Percentiles rank a stretch among this genome's conserved stretches.
phyloP scores from a whole-genome alignment of 1,284 basidiomycete genomes.

The Ustilago loliicola region DNA sequence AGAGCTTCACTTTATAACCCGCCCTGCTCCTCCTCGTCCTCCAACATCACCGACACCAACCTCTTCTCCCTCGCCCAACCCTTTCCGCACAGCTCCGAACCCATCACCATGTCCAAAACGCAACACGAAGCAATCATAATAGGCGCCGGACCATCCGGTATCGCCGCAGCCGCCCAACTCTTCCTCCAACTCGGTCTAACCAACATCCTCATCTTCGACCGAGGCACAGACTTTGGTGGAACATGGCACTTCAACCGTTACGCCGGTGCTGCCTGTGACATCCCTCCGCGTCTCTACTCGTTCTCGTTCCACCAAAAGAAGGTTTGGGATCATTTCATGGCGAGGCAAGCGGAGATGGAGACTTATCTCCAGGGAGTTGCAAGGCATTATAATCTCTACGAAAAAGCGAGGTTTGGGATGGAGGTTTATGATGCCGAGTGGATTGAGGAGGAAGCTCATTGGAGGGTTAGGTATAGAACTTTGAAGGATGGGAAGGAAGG shows the following conservation, averaged over 20 bases:
- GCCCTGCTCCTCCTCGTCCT: no score
- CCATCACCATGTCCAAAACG: constrained; percentile 19
- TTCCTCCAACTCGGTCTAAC: constrained; percentile 34
- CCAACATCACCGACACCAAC: no score
- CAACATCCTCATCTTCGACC: constrained; percentile 44
- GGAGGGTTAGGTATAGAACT: constrained; percentile 44
- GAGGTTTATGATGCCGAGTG: constrained; percentile 48
- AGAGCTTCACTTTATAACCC: no score
- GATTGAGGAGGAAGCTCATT: constrained; percentile 39
- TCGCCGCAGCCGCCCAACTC: constrained; percentile 38
- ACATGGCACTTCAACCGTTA: constrained; percentile 59
- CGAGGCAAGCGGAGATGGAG: constrained; percentile 48
- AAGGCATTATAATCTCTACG: constrained; percentile 21
- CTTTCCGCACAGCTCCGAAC: not conserved
- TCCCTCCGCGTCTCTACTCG: constrained; percentile 60
- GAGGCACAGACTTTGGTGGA: constrained; percentile 36
- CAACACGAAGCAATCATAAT: constrained; percentile 50
- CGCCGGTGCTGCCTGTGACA: constrained; percentile 53
- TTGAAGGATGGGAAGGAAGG: constrained; percentile 13
- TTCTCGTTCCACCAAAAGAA: constrained; percentile 44
- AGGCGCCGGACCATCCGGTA: constrained; percentile 49
- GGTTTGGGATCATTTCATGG: constrained; percentile 33
- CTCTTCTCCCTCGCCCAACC: not conserved
- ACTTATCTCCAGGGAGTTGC: constrained; percentile 45
- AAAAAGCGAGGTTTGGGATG: constrained; percentile 32